Evolutionary conservation across 257 asterid genomes (phyloP).

Genomic region (Parsonsia alboflavescens): DNA sequence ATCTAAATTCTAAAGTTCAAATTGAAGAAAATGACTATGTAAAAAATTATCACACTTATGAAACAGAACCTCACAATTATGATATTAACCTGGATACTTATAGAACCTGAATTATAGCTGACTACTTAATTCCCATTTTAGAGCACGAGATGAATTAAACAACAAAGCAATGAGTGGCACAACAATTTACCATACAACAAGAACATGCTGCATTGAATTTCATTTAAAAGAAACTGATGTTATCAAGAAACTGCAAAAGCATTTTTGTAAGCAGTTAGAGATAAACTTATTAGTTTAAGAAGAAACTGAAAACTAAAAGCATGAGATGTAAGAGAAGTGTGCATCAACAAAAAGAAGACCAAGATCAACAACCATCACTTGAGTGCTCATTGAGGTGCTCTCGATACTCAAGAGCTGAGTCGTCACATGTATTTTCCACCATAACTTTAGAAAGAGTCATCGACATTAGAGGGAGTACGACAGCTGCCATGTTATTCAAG

Average conservation of each 20-base stretch:
- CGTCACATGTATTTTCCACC: constrained; percentile 28
- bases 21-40: no score
- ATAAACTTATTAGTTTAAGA: no score
- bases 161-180: background rate
- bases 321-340: no score
- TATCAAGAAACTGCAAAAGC: background rate
- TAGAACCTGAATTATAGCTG: no score
- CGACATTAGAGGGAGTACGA: constrained; percentile 53
- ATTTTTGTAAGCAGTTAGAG: background rate
- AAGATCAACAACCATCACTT: no score
- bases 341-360: no score
- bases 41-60: no score
- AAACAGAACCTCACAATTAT: no score
- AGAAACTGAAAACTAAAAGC: no score
- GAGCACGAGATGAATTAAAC: background rate
- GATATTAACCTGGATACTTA: no score
- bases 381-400: no score
- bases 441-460: constrained; percentile 29
- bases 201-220: background rate
- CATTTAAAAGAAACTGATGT: background rate
- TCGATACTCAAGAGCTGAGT: constrained; percentile 44
- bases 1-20: no score
- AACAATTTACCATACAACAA: background rate
- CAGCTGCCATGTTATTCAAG: constrained; percentile 84
- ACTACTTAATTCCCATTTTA: background rate